phyloP scores from a whole-genome alignment of 2,329 filamentous ascomycete genomes.

The Colletotrichum noveboracense region DNA sequence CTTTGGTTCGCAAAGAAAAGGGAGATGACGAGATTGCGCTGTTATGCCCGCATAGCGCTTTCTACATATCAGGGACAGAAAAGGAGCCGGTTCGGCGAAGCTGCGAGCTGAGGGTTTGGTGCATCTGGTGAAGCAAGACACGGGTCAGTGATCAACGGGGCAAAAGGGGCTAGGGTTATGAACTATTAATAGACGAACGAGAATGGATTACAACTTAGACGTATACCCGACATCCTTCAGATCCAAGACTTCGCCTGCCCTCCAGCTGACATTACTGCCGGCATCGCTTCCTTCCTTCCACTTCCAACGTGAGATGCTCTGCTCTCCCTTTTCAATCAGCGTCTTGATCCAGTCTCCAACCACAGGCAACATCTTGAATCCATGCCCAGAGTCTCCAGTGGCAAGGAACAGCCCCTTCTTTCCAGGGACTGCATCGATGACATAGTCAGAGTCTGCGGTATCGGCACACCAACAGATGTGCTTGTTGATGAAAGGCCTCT shows the following conservation, averaged over 20 bases:
- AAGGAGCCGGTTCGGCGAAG: neutral
- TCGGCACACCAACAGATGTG: constrained; percentile 69
- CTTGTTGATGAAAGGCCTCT: constrained; percentile 59
- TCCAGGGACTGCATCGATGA: constrained; percentile 62
- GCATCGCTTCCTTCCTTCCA: constrained; percentile 48
- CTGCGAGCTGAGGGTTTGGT: constrained; percentile 7
- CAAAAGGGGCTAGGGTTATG: neutral
- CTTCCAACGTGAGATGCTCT: constrained; percentile 50
- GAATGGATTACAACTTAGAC: neutral
- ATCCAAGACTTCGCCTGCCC: constrained; percentile 31
- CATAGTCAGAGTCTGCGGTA: constrained; percentile 62
- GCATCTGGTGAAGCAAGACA: neutral
- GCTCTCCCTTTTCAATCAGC: constrained; percentile 47
- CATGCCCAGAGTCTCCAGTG: constrained; percentile 66
- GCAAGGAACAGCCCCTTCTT: constrained; percentile 53
- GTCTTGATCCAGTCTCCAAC: constrained; percentile 55
- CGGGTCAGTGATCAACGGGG: neutral
- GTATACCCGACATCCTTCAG: constrained; percentile 22
- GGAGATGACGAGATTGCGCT: neutral
- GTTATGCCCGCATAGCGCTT: constrained; percentile 2
- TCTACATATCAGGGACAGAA: neutral
- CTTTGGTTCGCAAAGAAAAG: neutral
- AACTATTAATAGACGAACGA: neutral
- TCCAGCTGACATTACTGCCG: constrained; percentile 36
- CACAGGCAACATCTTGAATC: constrained; percentile 67